These are phyloP conservation scores for Glycine tomentella DNA, from an alignment of 306 rosid species.

Conservation along the genomic window DNA sequence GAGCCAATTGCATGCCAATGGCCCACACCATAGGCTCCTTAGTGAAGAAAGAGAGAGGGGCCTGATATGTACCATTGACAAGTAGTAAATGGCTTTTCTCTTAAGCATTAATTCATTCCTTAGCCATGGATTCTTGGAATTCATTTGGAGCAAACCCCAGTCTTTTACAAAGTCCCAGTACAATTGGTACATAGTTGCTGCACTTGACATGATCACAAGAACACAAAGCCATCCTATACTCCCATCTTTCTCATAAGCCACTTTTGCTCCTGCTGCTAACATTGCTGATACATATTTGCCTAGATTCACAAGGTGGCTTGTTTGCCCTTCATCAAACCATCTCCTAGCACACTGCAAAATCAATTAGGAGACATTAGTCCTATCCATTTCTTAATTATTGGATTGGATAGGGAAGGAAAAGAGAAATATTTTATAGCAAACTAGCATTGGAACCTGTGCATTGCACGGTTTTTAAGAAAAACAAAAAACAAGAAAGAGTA, in stretches of 20 bases:
- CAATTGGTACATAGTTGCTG: constrained; percentile 93
- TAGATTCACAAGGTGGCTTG: constrained; percentile 83
- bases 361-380: neutral
- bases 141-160: constrained; percentile 98
- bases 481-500: too few relatives aligned
- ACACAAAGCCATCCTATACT: constrained; percentile 83
- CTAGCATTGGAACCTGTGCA: too few relatives aligned
- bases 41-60: constrained; percentile 1
- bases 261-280: constrained; percentile 99
- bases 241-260: constrained; percentile 89
- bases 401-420: too few relatives aligned
- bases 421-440: too few relatives aligned
- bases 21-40: too few relatives aligned
- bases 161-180: constrained; percentile 99
- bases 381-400: too few relatives aligned
- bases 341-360: constrained; percentile 85
- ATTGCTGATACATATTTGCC: constrained; percentile 98
- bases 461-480: too few relatives aligned
- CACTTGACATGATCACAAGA: constrained; percentile 88
- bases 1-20: too few relatives aligned
- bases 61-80: constrained; percentile 78
- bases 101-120: constrained; percentile 93
- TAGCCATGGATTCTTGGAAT: constrained; percentile 97
- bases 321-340: constrained; percentile 97
- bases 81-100: constrained; percentile 84